Evolutionary conservation across 73 alveolate species (phyloP), one percentile per base, ranked within the genome.

Genomic region (Blepharisma japonicum): DNA sequence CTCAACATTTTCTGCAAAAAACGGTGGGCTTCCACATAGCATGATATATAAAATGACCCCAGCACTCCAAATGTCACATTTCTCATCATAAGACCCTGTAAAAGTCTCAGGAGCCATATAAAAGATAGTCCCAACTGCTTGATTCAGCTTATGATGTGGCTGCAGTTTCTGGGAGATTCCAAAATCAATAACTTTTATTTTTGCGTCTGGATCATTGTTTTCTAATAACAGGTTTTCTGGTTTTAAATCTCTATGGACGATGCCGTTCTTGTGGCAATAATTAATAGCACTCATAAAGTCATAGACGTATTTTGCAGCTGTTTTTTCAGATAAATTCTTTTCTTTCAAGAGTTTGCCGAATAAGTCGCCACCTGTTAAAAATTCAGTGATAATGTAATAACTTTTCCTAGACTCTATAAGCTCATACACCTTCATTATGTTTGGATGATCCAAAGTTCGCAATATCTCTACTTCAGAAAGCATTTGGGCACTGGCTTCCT

Each of bases 181-280:
- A 81, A 96, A 96, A 86, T 96, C 99, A 25, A 96, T 96, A 20
- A 96, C 89, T 80, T 96, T 96, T 4, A 92, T 67, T 23, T 70
- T 56, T 7, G 89, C 71, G n/a, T 82, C 81, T 32, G 81, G 83
- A 45, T 88, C 90, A 32, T 81, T 84, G 49, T 83, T 87, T 55
- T 79, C 90, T 18, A 95, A 90, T 51, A 95, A 80, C 55, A 95
- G 78, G 77, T 95, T 95, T 61, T 91, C 97, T 45, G 98, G 98
- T 66, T 95, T 95, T 51, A 95, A 56, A 83, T 95, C 99, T 81
- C 99, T 56, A 87, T 95, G 99, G 6, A 93, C 90, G 18, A 94
- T 90, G 76, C 90, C 90, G 81, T 89, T 91, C 55, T 83, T 82
- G 81, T 95, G 99, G 77, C 98, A 94, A 77, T 95, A 95, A 71